A percentile compares a stretch with the other conserved stretches of the same genome.
Conservation (phyloP, 148 eudicot species). For the Fagopyrum tataricum region DNA sequence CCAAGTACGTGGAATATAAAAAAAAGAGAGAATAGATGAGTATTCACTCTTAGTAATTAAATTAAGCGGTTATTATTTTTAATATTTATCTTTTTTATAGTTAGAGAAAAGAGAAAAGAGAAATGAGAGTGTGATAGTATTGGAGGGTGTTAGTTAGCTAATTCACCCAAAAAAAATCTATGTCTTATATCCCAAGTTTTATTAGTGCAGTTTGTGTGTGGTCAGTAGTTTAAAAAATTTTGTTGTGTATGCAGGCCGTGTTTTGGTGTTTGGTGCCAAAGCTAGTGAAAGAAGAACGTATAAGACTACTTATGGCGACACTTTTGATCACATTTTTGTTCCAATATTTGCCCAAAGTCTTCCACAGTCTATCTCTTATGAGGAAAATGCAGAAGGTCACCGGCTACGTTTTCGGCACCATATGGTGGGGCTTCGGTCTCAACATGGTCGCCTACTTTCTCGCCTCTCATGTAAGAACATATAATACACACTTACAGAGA, state of each 20-base stretch:
- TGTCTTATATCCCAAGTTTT: too few species aligned
- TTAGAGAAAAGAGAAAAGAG: too few species aligned
- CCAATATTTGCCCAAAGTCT: conserved; percentile 75
- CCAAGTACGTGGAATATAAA: too few species aligned
- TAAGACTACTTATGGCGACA: conserved; percentile 64
- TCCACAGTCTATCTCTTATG: conserved; percentile 67
- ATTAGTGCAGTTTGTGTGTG: neutral
- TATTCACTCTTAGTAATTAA: too few species aligned
- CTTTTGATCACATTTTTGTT: conserved; percentile 61
- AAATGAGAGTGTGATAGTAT: too few species aligned
- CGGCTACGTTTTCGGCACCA: conserved; percentile 87
- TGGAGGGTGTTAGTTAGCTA: too few species aligned
- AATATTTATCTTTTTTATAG: too few species aligned
- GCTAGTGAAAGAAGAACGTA: conserved; percentile 59
- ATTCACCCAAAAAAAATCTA: too few species aligned
- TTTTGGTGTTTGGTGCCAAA: conserved; percentile 78
- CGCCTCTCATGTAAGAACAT: conserved; percentile 9
- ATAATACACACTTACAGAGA: neutral
- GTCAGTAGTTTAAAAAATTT: neutral
- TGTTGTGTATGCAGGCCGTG: conserved; percentile 37
- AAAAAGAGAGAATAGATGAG: too few species aligned
- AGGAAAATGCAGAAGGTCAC: conserved; percentile 90
- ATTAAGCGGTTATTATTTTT: too few species aligned
- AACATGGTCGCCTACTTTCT: conserved; percentile 89
- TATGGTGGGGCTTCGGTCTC: conserved; percentile 96